Conservation (phyloP, 1,284 basidiomycete genomes). For the Puccinia brachypodii region DNA sequence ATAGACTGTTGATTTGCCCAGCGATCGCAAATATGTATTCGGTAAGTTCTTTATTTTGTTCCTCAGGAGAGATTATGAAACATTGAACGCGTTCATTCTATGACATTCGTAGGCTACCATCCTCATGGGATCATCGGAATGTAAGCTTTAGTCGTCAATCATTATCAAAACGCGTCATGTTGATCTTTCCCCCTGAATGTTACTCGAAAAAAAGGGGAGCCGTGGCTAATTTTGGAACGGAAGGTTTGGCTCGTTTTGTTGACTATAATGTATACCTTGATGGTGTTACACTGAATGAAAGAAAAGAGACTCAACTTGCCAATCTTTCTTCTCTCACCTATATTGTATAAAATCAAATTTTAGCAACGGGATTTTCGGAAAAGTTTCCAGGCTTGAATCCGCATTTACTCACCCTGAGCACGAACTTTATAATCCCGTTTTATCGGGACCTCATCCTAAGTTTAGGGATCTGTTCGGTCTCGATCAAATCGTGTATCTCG, state of each 20-base stretch:
- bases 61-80: not conserved
- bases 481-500: conserved; percentile 82
- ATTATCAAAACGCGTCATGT: conserved; percentile 60
- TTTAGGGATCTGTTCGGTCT: conserved; percentile 87
- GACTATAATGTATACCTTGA: not conserved
- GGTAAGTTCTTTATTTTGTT: conserved; percentile 57
- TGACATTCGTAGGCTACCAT: conserved; percentile 67
- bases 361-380: conserved; percentile 88
- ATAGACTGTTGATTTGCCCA: conserved; percentile 70
- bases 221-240: conserved; percentile 87
- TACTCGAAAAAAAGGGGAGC: conserved; percentile 70
- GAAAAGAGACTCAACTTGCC: no score
- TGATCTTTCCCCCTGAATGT: conserved; percentile 75
- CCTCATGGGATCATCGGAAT: conserved; percentile 69
- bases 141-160: conserved; percentile 5
- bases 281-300: not conserved
- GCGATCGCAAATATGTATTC: conserved; percentile 90
- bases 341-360: conserved; percentile 31
- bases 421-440: conserved; percentile 88
- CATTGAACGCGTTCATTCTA: not conserved
- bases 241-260: conserved; percentile 63
- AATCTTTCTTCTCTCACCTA: no score
- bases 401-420: conserved; percentile 83
- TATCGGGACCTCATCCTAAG: conserved; percentile 86
- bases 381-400: conserved; percentile 88